Evolutionary conservation across 345 rosid genomes (phyloP).

Genomic region (Conringia planisiliqua): DNA sequence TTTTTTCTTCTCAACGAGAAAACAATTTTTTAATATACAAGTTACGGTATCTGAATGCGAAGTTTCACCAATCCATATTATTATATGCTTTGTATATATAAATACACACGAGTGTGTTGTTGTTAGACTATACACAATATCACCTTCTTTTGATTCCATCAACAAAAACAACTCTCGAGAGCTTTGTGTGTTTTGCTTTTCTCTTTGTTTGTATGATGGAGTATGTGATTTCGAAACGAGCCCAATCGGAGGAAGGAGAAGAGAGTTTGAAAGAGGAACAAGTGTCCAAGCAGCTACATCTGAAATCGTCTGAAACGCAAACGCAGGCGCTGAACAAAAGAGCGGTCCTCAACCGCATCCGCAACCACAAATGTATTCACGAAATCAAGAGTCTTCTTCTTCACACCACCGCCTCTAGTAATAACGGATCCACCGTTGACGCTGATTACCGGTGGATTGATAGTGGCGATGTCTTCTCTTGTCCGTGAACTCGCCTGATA

Average conservation of each 20-base stretch:
- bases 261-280: constrained; percentile 29
- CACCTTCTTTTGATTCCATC: background rate
- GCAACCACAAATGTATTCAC: constrained; percentile 33
- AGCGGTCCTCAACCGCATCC: constrained; percentile 38
- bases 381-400: constrained; percentile 31
- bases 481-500: constrained; percentile 14
- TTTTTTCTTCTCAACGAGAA: background rate
- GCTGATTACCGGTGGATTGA: constrained; percentile 32
- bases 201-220: background rate
- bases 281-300: constrained; percentile 32
- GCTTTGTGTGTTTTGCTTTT: background rate
- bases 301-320: constrained; percentile 26
- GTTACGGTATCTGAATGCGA: constrained; percentile 12
- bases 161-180: background rate
- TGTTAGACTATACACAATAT: background rate
- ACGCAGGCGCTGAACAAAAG: constrained; percentile 31
- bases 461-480: constrained; percentile 33
- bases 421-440: constrained; percentile 24
- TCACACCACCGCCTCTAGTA: constrained; percentile 10
- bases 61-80: constrained; percentile 22
- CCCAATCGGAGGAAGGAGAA: constrained; percentile 1
- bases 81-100: background rate
- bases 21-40: background rate
- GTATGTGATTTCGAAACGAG: background rate
- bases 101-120: background rate